Conservation (phyloP, 257 asterid genomes). For the Solanum rostratum region DNA sequence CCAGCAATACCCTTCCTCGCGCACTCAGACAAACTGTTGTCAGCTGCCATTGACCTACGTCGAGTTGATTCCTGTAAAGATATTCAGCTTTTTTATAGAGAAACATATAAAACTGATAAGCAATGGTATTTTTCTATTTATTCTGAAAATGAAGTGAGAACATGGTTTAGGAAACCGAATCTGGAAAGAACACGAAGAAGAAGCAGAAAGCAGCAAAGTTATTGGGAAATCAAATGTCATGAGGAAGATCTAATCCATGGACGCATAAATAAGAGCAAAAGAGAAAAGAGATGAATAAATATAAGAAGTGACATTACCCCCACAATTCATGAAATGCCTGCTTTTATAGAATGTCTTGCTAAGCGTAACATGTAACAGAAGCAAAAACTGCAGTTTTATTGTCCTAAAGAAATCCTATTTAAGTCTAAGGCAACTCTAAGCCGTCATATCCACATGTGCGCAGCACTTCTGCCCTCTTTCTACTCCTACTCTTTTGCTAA, state of each 20-base stretch:
- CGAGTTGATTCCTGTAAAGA: constrained; percentile 51
- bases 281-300: neutral
- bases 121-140: neutral
- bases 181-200: neutral
- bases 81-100: neutral
- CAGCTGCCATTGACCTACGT: constrained; percentile 54
- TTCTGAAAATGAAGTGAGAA: neutral
- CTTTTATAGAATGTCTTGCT: neutral
- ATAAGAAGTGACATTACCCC: neutral
- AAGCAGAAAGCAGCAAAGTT: neutral
- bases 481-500: neutral
- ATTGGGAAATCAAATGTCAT: neutral
- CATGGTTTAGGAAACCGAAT: neutral
- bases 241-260: neutral
- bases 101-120: neutral
- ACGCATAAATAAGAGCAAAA: neutral
- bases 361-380: neutral
- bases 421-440: neutral
- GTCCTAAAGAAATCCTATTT: neutral
- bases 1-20: constrained; percentile 88
- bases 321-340: neutral
- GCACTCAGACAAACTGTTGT: constrained; percentile 63
- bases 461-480: neutral
- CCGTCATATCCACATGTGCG: neutral
- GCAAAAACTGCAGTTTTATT: neutral